Conservation (phyloP, 2,329 filamentous ascomycete genomes). For the Dactylellina parvicollis region DNA sequence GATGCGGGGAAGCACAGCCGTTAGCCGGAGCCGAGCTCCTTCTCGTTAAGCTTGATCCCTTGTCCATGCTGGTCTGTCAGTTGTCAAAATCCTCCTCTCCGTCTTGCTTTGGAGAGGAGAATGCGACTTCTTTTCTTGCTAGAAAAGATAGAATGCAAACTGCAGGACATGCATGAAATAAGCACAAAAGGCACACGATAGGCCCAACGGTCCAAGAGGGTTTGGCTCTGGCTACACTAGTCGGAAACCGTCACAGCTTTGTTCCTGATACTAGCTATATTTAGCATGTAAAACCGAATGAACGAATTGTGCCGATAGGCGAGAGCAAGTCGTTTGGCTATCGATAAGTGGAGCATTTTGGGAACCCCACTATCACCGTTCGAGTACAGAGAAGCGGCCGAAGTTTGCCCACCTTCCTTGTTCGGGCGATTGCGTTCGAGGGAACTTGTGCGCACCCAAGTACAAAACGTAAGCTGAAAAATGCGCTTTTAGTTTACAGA, state of each 20-base stretch:
- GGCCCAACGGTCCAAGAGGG: neutral
- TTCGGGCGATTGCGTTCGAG: neutral
- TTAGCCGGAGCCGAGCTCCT: conserved; percentile 46
- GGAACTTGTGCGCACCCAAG: too few relatives aligned
- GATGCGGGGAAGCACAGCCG: conserved; percentile 47
- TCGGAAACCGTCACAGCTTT: neutral
- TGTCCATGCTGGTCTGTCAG: conserved; percentile 9
- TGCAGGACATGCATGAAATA: neutral
- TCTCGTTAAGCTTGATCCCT: conserved; percentile 24
- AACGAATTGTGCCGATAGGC: conserved; percentile 38
- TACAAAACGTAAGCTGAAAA: too few relatives aligned
- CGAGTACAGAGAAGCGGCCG: conserved; percentile 11
- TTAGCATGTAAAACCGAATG: conserved; percentile 41
- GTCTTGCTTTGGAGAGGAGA: too few relatives aligned
- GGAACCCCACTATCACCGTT: neutral
- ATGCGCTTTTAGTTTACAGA: too few relatives aligned
- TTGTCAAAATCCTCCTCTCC: conserved; percentile 7
- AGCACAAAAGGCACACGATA: conserved; percentile 3
- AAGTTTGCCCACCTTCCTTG: conserved; percentile 1
- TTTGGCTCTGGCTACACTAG: neutral
- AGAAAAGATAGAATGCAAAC: neutral
- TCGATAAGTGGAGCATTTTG: conserved; percentile 5
- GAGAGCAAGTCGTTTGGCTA: conserved; percentile 12
- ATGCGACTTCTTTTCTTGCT: neutral
- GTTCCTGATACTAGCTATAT: conserved; percentile 45